Evolutionary conservation across 164 flowering plant genomes (phyloP).

Genomic region (Umbellularia californica): DNA sequence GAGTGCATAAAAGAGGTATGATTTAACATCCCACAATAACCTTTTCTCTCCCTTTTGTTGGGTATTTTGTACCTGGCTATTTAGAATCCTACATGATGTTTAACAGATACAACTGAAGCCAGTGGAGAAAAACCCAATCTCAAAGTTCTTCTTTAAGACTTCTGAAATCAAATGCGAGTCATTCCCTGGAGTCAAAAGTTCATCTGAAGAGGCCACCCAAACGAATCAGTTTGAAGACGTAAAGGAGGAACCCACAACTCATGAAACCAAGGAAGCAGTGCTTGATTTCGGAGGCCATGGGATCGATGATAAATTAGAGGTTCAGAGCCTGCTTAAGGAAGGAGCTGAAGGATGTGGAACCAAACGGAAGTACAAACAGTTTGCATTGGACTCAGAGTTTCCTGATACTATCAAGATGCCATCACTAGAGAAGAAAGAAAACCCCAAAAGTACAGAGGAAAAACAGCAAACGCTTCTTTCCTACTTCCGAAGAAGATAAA

Average conservation of each 20-base stretch:
- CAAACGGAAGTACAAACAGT: conserved; percentile 40
- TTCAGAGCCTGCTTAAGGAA: background rate
- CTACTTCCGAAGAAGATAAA: conserved; percentile 39
- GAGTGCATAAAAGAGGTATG: conserved; percentile 85
- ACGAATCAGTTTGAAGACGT: conserved; percentile 5
- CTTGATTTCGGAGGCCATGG: conserved; percentile 11
- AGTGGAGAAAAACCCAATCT: conserved; percentile 43
- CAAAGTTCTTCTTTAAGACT: conserved; percentile 58
- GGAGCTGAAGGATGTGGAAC: conserved; percentile 19
- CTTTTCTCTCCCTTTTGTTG: background rate
- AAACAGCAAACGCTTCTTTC: conserved; percentile 56
- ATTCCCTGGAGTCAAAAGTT: conserved; percentile 12
- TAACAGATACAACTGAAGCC: conserved; percentile 51
- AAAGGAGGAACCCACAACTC: conserved; percentile 31
- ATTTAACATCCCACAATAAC: background rate
- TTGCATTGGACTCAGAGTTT: conserved; percentile 22
- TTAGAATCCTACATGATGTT: background rate
- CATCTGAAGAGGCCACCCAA: conserved; percentile 13
- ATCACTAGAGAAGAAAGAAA: conserved; percentile 29
- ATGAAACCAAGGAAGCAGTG: conserved; percentile 9
- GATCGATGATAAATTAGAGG: conserved; percentile 12
- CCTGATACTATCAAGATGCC: conserved; percentile 8
- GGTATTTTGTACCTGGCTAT: background rate
- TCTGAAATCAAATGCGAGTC: conserved; percentile 19
- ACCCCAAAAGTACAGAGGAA: conserved; percentile 28